phyloP scores from a whole-genome alignment of 768 basidiomycete species.

The Strobilomyces dryophilus region DNA sequence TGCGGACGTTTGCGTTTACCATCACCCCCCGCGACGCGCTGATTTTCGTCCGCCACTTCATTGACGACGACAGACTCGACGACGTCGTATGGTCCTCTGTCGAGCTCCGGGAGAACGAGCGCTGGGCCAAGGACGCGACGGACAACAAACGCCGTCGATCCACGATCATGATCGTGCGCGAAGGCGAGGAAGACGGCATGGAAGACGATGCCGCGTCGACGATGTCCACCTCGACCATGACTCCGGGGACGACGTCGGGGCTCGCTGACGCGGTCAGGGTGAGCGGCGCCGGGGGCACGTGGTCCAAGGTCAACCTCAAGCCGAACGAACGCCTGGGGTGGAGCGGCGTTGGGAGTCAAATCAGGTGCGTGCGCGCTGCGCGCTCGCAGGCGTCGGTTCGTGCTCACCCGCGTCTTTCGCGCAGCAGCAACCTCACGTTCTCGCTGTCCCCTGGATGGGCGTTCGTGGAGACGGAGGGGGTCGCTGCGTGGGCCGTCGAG shows the following conservation, averaged over 20 bases:
- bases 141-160: conserved; percentile 9
- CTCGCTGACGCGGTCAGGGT: background rate
- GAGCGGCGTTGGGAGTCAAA: conserved; percentile 10
- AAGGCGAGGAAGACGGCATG: conserved; percentile 10
- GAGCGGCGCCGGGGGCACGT: background rate
- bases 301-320: conserved; percentile 14
- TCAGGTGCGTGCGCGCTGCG: background rate
- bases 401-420: conserved; percentile 16
- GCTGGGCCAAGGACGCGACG: conserved; percentile 37
- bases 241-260: background rate
- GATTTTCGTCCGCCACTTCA: conserved; percentile 34
- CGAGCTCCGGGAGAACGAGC: conserved; percentile 80
- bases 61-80: conserved; percentile 63
- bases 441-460: conserved; percentile 70
- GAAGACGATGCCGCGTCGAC: conserved; percentile 6
- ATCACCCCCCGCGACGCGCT: conserved; percentile 21
- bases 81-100: conserved; percentile 69
- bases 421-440: conserved; percentile 78
- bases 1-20: conserved; percentile 10
- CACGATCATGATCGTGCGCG: background rate
- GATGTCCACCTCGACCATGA: background rate
- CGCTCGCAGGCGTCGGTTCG: no score
- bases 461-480: conserved; percentile 70
- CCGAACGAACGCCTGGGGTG: conserved; percentile 5
- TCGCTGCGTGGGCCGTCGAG: conserved; percentile 48